Evolutionary conservation across 176 grass and related monocot genomes (phyloP).

Genomic region (Lolium perenne): DNA sequence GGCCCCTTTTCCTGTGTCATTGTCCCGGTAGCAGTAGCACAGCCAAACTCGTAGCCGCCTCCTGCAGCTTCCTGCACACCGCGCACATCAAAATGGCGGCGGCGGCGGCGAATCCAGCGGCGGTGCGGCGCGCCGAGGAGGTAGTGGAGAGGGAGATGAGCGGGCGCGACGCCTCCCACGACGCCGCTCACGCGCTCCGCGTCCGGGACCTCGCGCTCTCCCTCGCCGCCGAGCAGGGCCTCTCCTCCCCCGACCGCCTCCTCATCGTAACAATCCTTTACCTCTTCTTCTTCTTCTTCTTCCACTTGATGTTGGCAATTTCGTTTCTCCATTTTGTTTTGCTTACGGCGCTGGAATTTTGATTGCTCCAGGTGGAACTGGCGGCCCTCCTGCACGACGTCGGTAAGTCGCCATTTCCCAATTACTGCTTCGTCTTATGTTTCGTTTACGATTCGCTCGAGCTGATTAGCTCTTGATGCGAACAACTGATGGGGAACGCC

Average conservation of each 20-base stretch:
- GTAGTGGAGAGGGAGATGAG: slow-evolving; percentile 72
- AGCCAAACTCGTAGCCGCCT: neutral
- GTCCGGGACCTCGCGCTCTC: slow-evolving; percentile 93
- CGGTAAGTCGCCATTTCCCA: slow-evolving; percentile 39
- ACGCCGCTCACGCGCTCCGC: slow-evolving; percentile 83
- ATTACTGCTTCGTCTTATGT: neutral
- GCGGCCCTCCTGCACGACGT: slow-evolving; percentile 92
- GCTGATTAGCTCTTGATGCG: neutral
- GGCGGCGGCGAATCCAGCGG: slow-evolving; percentile 43
- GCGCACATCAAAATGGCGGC: slow-evolving; percentile 30
- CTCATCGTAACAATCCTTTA: slow-evolving; percentile 54
- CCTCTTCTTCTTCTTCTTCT: neutral
- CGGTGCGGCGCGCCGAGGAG: slow-evolving; percentile 71
- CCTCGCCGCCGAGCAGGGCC: slow-evolving; percentile 73
- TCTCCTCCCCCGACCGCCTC: slow-evolving; percentile 56
- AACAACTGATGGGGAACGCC: neutral
- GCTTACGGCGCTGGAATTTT: neutral
- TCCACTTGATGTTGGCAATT: neutral
- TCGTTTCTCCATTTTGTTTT: neutral
- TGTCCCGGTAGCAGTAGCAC: neutral
- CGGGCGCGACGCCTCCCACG: slow-evolving; percentile 89
- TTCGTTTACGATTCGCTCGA: neutral
- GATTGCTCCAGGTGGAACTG: slow-evolving; percentile 72
- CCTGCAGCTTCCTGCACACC: neutral
- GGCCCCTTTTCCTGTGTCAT: neutral